Evolutionary conservation across 148 eudicot species (phyloP), one percentile per base, ranked within the genome.

Genomic region (Camellia japonica): DNA sequence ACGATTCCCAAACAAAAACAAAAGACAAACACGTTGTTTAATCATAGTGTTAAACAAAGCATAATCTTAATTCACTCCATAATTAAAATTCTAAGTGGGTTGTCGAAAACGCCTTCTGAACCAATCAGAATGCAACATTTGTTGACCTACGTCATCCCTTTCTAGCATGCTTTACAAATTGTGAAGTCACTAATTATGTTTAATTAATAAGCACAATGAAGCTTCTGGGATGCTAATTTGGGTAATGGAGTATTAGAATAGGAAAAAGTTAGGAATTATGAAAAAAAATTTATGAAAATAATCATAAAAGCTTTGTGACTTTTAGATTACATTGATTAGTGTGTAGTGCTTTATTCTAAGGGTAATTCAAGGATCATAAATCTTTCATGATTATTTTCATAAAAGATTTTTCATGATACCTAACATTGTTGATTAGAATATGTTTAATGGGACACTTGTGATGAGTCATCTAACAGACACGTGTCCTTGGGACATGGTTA

Each of bases 391-490:
- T 30, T 30, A 30, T 30, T 30, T 30, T 30, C 38, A 30, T 30
- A 0, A 30, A 30, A 30, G 38, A 0, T 30, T 30, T 30, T 30
- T 30, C 0, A 30, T 30, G 1, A 30, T 30, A 30, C 1, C 1
- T 30, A 30, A 1, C 38, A 30, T 30, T 30, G 0, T 1, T 30
- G 38, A 30, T 30, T 30, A 30, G 1, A 30, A 62, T 79, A 84
- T 51, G 10, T n/a, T 66, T 61, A 75, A 77, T 73, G 56, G 77
- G 73, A 47, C 52, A 47, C 76, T 63, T 47, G 60, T 12, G 46
- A 82, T 82, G 92, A 86, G 86, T 87, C 88, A 85, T 54, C 41
- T 15, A 43, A 64, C 69, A 59, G 91, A 86, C 93, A 81, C 89
- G 85, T 90, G 87, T 71, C 51, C 10, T 3, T 43, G 54, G 30